These are phyloP conservation scores for Phialophora tarda DNA, from an alignment of 2,329 filamentous ascomycete species.

Conservation along the genomic window DNA sequence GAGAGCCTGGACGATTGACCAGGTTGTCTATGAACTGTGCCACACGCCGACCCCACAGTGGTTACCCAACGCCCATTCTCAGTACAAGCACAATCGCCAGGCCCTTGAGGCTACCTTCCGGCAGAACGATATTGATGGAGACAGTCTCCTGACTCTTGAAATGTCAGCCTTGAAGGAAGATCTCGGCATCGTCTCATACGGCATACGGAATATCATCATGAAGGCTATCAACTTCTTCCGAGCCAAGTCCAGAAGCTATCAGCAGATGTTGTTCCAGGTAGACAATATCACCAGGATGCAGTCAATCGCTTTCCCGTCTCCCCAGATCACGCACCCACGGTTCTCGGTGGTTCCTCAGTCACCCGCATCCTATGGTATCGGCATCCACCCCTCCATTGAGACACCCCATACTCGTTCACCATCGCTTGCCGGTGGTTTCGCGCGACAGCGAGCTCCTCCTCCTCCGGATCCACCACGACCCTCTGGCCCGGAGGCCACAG, in stretches of 20 bases:
- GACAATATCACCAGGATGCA: constrained; percentile 27
- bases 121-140: constrained; percentile 69
- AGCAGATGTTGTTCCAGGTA: constrained; percentile 31
- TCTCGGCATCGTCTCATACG: constrained; percentile 63
- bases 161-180: constrained; percentile 57
- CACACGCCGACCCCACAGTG: constrained; percentile 55
- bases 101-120: constrained; percentile 62
- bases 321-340: constrained; percentile 26
- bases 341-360: constrained; percentile 21
- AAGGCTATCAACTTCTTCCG: constrained; percentile 65
- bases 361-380: constrained; percentile 19
- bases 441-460: constrained; percentile 5
- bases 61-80: constrained; percentile 41
- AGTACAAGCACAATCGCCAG: constrained; percentile 54
- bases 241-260: constrained; percentile 58
- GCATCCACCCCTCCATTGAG: constrained; percentile 21
- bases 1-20: constrained; percentile 72
- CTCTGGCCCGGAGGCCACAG: not conserved
- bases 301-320: constrained; percentile 11
- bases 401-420: constrained; percentile 15
- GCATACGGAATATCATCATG: constrained; percentile 63
- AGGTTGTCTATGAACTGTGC: constrained; percentile 71
- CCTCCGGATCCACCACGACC: not conserved
- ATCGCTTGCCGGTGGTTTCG: constrained; percentile 7
- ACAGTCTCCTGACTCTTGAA: constrained; percentile 63